These are phyloP conservation scores for Teunomyces funiuensis DNA, from an alignment of 805 yeast genomes.

Conservation along the genomic window DNA sequence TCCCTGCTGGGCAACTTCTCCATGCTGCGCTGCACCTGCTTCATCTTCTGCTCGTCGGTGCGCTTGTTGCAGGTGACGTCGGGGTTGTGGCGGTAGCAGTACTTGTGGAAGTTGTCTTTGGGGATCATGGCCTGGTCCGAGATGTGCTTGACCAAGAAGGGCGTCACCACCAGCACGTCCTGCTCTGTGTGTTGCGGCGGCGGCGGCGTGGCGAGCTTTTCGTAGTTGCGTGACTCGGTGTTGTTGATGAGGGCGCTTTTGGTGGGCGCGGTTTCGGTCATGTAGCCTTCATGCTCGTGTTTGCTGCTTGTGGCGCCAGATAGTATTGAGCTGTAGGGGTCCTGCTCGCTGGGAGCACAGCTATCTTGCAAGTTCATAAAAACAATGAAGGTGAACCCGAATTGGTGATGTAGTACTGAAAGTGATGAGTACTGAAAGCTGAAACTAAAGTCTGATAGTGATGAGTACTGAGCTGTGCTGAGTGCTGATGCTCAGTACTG, in stretches of 20 bases:
- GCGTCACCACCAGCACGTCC: conserved; percentile 36
- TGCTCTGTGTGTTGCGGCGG: conserved; percentile 6
- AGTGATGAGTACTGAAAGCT: no score
- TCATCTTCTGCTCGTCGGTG: conserved; percentile 64
- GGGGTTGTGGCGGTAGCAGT: conserved; percentile 93
- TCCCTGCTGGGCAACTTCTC: conserved; percentile 67
- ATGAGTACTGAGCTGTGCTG: no score
- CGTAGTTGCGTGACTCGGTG: conserved; percentile 3
- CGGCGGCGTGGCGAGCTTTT: conserved; percentile 3
- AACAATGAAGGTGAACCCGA: no score
- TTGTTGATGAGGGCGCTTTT: conserved; percentile 6
- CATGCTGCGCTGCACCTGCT: conserved; percentile 55
- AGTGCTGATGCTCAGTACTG: no score
- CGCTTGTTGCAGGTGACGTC: conserved; percentile 71
- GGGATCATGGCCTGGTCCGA: conserved; percentile 44
- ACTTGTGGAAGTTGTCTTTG: conserved; percentile 58
- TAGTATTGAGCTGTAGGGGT: conserved; percentile 5
- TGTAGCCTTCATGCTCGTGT: conserved; percentile 2
- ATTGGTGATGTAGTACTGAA: no score
- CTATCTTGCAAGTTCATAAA: conserved; percentile 13
- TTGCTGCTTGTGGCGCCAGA: conserved; percentile 6
- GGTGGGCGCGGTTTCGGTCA: conserved; percentile 1
- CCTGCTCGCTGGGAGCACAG: conserved; percentile 10
- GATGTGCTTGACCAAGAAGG: conserved; percentile 41
- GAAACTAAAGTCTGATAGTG: no score